phyloP scores from a whole-genome alignment of 2,329 filamentous ascomycete species.

The Monilinia fructigena region DNA sequence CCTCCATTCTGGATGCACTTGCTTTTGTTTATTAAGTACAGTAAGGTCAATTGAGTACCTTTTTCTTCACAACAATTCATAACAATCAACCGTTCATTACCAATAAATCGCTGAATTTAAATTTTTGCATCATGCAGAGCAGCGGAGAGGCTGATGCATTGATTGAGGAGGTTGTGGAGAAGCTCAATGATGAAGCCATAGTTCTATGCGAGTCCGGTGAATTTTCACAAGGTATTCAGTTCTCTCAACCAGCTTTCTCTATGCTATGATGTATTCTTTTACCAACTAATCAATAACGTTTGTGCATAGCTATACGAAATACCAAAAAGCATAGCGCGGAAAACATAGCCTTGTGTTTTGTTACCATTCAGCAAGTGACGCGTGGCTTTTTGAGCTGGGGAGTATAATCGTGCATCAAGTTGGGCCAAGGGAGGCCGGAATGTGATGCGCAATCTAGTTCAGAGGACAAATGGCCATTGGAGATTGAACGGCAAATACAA shows the following conservation, averaged over 20 bases:
- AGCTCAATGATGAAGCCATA: neutral
- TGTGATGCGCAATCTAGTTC: neutral
- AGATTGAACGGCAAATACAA: neutral
- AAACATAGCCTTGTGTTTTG: neutral
- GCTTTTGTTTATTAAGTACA: no score
- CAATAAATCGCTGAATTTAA: neutral
- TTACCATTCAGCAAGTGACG: neutral
- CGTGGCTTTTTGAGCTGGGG: neutral
- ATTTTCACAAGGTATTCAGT: neutral
- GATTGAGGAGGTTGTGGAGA: neutral
- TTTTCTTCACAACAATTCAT: neutral
- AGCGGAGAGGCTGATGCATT: neutral
- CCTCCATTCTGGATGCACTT: no score
- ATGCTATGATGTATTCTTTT: neutral
- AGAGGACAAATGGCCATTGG: neutral
- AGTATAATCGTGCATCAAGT: neutral
- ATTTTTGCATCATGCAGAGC: neutral
- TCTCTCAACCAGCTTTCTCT: neutral
- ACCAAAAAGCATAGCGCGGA: neutral
- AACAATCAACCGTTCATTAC: no score
- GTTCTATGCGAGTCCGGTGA: neutral
- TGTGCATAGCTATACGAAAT: neutral
- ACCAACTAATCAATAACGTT: neutral
- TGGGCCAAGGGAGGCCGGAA: neutral
- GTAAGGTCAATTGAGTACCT: no score